A percentile compares a stretch with the other conserved stretches of the same genome.
These are phyloP conservation scores for Pelagomonas calceolata DNA, from an alignment of 108 stramenopile species.

Conservation along the genomic window DNA sequence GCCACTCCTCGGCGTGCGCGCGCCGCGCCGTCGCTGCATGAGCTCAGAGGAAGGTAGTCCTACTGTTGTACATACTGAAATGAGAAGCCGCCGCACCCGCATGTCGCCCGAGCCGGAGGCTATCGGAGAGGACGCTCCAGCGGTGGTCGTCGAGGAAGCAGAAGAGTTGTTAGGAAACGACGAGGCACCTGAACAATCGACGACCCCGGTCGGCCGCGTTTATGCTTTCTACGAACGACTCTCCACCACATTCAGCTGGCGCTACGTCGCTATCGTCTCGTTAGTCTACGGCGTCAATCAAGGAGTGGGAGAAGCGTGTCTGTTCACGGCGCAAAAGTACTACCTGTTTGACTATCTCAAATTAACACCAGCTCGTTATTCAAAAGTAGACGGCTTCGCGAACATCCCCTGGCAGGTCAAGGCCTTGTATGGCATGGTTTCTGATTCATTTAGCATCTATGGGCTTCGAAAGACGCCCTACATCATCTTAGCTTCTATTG, in stretches of 20 bases:
- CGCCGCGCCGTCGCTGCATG: too few species aligned
- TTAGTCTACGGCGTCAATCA: conserved; percentile 14
- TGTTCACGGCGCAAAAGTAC: not conserved
- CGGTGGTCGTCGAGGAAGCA: too few species aligned
- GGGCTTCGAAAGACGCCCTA: conserved; percentile 11
- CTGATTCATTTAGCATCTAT: conserved; percentile 1
- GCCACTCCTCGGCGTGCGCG: too few species aligned
- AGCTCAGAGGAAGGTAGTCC: too few species aligned
- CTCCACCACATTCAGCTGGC: conserved; percentile 8
- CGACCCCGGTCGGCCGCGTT: too few species aligned
- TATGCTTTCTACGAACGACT: conserved; percentile 7
- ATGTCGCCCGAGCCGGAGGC: too few species aligned
- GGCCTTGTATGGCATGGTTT: conserved; percentile 15
- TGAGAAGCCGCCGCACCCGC: too few species aligned
- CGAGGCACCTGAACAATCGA: too few species aligned
- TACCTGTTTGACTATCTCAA: conserved; percentile 2
- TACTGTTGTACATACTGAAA: too few species aligned
- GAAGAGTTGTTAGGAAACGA: too few species aligned
- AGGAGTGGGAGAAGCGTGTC: conserved; percentile 9
- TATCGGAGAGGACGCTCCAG: too few species aligned
- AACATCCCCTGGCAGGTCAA: conserved; percentile 18
- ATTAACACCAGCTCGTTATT: not conserved
- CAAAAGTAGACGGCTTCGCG: conserved; percentile 1
- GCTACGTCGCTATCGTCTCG: conserved; percentile 17
- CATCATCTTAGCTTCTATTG: not conserved